A percentile compares a stretch with the other conserved stretches of the same genome.
Conservation (phyloP, 371 early-diverging fungal genomes). For the Blakeslea trispora region DNA sequence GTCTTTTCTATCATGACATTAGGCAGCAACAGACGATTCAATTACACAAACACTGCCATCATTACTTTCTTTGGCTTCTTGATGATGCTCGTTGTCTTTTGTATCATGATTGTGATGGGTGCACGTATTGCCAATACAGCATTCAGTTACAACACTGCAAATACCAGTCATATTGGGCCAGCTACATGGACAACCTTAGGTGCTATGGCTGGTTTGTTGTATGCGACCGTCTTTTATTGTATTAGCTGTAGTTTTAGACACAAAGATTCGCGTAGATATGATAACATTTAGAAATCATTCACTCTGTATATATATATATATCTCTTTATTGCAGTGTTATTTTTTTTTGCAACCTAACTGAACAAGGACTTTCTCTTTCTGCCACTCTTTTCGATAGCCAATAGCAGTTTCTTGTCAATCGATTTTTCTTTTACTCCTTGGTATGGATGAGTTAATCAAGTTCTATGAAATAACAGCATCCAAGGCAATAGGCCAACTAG, state of each 20-base stretch:
- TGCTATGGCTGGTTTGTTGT: slow-evolving; percentile 28
- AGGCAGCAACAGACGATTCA: slow-evolving; percentile 20
- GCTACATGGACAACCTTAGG: slow-evolving; percentile 37
- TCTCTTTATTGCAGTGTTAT: not conserved
- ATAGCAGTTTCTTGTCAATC: too few relatives aligned
- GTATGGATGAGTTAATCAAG: too few relatives aligned
- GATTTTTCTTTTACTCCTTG: too few relatives aligned
- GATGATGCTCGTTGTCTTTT: slow-evolving; percentile 19
- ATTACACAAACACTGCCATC: slow-evolving; percentile 22
- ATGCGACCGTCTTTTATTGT: slow-evolving; percentile 33
- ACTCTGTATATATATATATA: not conserved
- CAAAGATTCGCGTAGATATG: not conserved
- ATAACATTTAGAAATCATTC: not conserved
- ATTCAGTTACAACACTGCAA: not conserved
- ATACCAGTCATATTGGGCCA: slow-evolving; percentile 17
- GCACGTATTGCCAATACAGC: slow-evolving; percentile 29
- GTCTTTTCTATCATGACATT: slow-evolving; percentile 23
- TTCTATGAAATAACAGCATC: too few relatives aligned
- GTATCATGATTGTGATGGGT: slow-evolving; percentile 22
- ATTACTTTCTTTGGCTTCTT: slow-evolving; percentile 27
- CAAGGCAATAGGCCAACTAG: too few relatives aligned
- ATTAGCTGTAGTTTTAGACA: slow-evolving; percentile 22
- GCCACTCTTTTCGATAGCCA: too few relatives aligned
- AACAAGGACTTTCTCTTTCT: too few relatives aligned
- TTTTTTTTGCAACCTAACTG: not conserved